Conservation (phyloP, 257 asterid species). For the Solanum chilense region DNA sequence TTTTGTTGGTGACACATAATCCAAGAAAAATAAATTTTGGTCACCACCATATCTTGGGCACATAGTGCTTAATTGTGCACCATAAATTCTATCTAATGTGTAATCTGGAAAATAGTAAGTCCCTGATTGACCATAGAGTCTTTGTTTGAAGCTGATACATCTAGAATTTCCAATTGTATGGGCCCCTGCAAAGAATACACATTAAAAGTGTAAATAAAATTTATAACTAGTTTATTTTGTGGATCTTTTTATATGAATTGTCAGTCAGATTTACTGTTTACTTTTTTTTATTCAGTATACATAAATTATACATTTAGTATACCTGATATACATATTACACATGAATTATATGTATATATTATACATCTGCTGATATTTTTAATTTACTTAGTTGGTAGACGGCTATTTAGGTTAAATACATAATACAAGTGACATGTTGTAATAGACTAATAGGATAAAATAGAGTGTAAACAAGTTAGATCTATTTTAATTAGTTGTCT, state of each 20-base stretch:
- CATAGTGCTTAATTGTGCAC: slow-evolving; percentile 38
- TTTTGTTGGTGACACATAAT: slow-evolving; percentile 41
- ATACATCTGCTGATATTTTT: background rate
- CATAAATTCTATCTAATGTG: slow-evolving; percentile 44
- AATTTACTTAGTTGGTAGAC: background rate
- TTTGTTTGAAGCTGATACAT: slow-evolving; percentile 73
- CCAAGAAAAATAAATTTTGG: slow-evolving; percentile 59
- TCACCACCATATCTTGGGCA: slow-evolving; percentile 82
- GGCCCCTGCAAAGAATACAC: background rate
- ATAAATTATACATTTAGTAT: background rate
- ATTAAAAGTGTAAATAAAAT: accelerated
- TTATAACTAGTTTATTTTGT: background rate
- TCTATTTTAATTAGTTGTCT: background rate
- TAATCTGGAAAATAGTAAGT: slow-evolving; percentile 33
- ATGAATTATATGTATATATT: background rate
- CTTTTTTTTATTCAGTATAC: background rate
- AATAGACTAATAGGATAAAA: background rate
- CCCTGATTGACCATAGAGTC: slow-evolving; percentile 75
- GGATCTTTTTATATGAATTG: accelerated
- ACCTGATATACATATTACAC: background rate
- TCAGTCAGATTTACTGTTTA: background rate
- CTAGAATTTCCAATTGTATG: slow-evolving; percentile 35
- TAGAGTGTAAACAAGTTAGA: background rate
- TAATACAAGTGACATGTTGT: background rate
- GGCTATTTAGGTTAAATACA: background rate